Percentiles rank a stretch among this genome's conserved stretches.
These are phyloP conservation scores for Botryobasidium botryosum DNA, from an alignment of 768 basidiomycete species.

Conservation along the genomic window DNA sequence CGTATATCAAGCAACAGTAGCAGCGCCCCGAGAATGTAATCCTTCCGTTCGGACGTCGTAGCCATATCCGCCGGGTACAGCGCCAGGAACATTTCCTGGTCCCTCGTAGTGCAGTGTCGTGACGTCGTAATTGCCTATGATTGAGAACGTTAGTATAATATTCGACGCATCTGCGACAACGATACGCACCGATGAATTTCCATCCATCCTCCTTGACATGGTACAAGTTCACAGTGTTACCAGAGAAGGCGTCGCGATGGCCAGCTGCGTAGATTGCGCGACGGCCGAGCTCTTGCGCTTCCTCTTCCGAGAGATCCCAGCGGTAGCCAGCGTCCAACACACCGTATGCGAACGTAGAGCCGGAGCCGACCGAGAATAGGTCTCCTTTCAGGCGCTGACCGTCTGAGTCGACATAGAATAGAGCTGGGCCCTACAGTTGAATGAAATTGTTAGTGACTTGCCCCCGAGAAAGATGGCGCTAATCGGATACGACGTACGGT, in stretches of 20 bases:
- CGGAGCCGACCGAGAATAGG: slow-evolving; percentile 97
- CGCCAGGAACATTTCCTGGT: slow-evolving; percentile 47
- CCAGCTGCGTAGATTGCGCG: slow-evolving; percentile 93
- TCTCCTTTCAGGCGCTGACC: slow-evolving; percentile 91
- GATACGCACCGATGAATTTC: slow-evolving; percentile 73
- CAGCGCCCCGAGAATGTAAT: too few relatives aligned
- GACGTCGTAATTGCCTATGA: slow-evolving; percentile 78
- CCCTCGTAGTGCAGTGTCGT: slow-evolving; percentile 84
- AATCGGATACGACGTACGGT: slow-evolving; percentile 43
- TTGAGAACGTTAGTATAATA: slow-evolving; percentile 1
- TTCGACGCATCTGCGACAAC: background rate
- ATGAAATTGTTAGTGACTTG: background rate
- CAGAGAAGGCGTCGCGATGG: slow-evolving; percentile 91
- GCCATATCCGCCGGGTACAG: slow-evolving; percentile 54
- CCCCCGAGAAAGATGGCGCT: background rate
- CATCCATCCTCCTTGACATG: slow-evolving; percentile 92
- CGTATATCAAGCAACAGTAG: too few relatives aligned
- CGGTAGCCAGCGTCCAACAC: slow-evolving; percentile 89
- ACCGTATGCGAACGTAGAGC: slow-evolving; percentile 98
- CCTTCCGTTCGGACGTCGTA: slow-evolving; percentile 43
- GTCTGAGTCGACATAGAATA: slow-evolving; percentile 97
- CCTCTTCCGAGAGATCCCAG: slow-evolving; percentile 85
- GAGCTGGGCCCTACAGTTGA: slow-evolving; percentile 55
- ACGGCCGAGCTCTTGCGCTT: slow-evolving; percentile 86
- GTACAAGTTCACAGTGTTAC: slow-evolving; percentile 90